Evolutionary conservation across 805 yeast genomes (phyloP).

Genomic region (Isabelozyma pseudorhagii): DNA sequence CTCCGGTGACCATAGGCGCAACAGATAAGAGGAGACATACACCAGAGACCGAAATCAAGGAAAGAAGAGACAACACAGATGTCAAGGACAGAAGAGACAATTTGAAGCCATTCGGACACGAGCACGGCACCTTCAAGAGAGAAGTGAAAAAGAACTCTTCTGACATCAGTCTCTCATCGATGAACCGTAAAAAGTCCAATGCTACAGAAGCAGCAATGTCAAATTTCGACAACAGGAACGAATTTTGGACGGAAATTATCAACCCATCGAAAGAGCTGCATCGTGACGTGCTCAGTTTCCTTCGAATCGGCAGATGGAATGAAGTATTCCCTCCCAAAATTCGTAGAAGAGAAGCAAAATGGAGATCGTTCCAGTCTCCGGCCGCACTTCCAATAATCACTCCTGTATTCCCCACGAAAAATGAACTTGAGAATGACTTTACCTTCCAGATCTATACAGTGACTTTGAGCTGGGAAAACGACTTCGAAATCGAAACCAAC

Average conservation of each 20-base stretch:
- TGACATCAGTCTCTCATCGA: neutral
- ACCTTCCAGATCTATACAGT: slow-evolving; percentile 83
- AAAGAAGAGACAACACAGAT: no score
- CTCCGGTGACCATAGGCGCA: no score
- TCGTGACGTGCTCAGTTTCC: slow-evolving; percentile 50
- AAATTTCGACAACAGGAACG: neutral
- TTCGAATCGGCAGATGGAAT: slow-evolving; percentile 84
- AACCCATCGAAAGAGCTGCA: slow-evolving; percentile 76
- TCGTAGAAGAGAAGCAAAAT: slow-evolving; percentile 68
- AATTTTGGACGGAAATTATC: slow-evolving; percentile 32
- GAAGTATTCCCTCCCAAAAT: slow-evolving; percentile 79
- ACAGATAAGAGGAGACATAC: no score
- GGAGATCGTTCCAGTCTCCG: slow-evolving; percentile 92
- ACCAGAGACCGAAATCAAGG: no score
- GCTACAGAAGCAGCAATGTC: neutral
- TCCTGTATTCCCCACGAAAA: slow-evolving; percentile 67
- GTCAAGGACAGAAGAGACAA: neutral
- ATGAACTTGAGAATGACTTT: slow-evolving; percentile 69
- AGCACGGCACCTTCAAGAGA: neutral
- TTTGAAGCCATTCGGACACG: neutral
- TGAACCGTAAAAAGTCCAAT: neutral
- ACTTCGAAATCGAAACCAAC: slow-evolving; percentile 48
- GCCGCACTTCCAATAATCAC: slow-evolving; percentile 87
- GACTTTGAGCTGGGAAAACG: slow-evolving; percentile 57
- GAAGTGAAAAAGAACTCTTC: slow-evolving; percentile 1